Conservation (phyloP, 306 rosid species). For the Amphicarpaea edgeworthii region DNA sequence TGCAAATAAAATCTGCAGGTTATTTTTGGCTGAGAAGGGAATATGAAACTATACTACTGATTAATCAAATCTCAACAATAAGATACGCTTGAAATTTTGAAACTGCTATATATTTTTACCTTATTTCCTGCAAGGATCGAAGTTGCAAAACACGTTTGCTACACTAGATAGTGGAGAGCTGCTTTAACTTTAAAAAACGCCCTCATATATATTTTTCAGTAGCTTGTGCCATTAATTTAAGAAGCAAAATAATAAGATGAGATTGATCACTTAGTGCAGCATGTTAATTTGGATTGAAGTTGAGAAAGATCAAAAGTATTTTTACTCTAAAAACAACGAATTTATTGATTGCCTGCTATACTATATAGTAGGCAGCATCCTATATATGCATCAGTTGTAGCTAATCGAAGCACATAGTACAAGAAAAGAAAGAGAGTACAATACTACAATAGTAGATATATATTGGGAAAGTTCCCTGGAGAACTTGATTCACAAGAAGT, state of each 20-base stretch:
- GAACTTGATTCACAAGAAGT: conserved; percentile 36
- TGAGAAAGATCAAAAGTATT: no score
- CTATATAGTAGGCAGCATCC: not conserved
- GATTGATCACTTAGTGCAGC: no score
- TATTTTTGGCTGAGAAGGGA: not conserved
- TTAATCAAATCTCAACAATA: not conserved
- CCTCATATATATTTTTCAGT: conserved; percentile 8
- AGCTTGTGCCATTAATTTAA: conserved; percentile 10
- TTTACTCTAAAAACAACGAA: not conserved
- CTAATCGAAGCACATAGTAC: no score
- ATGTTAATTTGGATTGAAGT: no score
- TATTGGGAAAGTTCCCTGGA: conserved; percentile 39
- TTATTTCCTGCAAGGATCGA: not conserved
- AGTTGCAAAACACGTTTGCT: conserved; percentile 34
- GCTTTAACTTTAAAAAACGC: conserved; percentile 14
- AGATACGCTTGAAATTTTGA: not conserved
- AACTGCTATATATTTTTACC: not conserved
- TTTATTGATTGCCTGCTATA: conserved; percentile 18
- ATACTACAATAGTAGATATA: not conserved
- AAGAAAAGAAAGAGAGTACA: conserved; percentile 8
- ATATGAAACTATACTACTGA: not conserved
- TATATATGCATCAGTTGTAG: no score
- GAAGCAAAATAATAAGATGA: no score
- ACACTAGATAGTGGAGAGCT: conserved; percentile 29
- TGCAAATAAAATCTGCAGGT: not conserved